A percentile compares a stretch with the other conserved stretches of the same genome.
Conservation (phyloP, 441 rosid species). For the Pelargonium fulgidum region DNA sequence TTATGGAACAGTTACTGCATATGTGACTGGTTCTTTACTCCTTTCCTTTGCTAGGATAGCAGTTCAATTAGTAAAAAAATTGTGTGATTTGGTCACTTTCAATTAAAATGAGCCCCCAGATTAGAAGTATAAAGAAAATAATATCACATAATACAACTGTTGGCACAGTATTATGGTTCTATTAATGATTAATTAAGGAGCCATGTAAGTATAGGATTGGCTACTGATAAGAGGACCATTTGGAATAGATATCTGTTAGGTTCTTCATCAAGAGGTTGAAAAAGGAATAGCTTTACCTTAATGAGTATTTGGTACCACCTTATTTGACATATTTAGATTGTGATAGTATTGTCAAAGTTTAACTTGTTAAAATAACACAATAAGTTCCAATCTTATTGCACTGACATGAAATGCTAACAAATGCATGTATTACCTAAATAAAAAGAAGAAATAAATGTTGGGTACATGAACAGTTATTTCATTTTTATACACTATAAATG, state of each 20-base stretch:
- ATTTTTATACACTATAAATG: too few relatives aligned
- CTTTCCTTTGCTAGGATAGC: background rate
- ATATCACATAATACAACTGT: background rate
- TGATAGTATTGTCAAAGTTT: too few relatives aligned
- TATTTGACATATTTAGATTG: background rate
- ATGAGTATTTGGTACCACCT: background rate
- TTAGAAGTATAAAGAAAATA: background rate
- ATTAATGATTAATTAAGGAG: background rate
- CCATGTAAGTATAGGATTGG: too few relatives aligned
- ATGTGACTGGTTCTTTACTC: background rate
- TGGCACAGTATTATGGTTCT: background rate
- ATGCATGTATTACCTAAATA: background rate
- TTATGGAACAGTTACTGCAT: background rate
- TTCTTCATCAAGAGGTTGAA: background rate
- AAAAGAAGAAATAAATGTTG: background rate
- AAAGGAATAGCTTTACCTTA: background rate
- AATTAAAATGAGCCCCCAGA: background rate
- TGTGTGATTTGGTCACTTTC: too few relatives aligned
- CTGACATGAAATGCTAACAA: background rate
- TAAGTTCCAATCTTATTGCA: too few relatives aligned
- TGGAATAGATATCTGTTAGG: background rate
- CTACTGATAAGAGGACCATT: too few relatives aligned
- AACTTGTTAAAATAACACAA: too few relatives aligned
- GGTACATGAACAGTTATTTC: background rate
- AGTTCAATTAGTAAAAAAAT: too few relatives aligned